Percentiles rank a stretch among this genome's conserved stretches.
These are phyloP conservation scores for Albifimbria verrucaria DNA, from an alignment of 2,329 filamentous ascomycete genomes.

Conservation along the genomic window DNA sequence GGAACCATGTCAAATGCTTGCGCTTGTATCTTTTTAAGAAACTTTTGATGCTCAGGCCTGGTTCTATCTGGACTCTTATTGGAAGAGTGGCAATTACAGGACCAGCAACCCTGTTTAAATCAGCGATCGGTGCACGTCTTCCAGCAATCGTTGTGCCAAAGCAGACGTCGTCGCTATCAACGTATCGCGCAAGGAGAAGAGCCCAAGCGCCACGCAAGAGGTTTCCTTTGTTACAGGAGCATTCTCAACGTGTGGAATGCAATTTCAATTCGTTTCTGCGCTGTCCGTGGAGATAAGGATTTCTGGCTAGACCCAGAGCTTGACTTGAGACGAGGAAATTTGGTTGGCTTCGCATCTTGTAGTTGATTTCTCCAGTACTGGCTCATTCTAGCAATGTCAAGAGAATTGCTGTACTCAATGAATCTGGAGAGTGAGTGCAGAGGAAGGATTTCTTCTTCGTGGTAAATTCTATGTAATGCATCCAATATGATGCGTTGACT, in stretches of 20 bases:
- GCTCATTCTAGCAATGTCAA: slow-evolving; percentile 10
- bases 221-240: slow-evolving; percentile 13
- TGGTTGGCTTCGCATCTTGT: slow-evolving; percentile 11
- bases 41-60: neutral
- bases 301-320: neutral
- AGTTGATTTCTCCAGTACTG: slow-evolving; percentile 38
- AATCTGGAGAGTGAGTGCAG: slow-evolving; percentile 33
- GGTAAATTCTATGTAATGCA: slow-evolving; percentile 7
- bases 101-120: slow-evolving; percentile 22
- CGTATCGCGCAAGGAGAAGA: neutral
- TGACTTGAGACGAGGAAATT: neutral
- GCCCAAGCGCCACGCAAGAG: slow-evolving; percentile 13
- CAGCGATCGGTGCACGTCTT: slow-evolving; percentile 19
- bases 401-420: slow-evolving; percentile 36
- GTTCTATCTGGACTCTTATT: slow-evolving; percentile 10
- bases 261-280: too few species aligned
- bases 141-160: slow-evolving; percentile 26
- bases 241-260: neutral
- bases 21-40: slow-evolving; percentile 8
- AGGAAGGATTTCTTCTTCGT: neutral
- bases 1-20: slow-evolving; percentile 13
- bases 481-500: slow-evolving; percentile 34
- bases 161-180: slow-evolving; percentile 6
- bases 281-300: too few species aligned
- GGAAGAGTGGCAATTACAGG: slow-evolving; percentile 28